Evolutionary conservation across 192 early-diverging fungal species (phyloP), one percentile per base, ranked within the genome.

Genomic region (Entomortierella parvispora): DNA sequence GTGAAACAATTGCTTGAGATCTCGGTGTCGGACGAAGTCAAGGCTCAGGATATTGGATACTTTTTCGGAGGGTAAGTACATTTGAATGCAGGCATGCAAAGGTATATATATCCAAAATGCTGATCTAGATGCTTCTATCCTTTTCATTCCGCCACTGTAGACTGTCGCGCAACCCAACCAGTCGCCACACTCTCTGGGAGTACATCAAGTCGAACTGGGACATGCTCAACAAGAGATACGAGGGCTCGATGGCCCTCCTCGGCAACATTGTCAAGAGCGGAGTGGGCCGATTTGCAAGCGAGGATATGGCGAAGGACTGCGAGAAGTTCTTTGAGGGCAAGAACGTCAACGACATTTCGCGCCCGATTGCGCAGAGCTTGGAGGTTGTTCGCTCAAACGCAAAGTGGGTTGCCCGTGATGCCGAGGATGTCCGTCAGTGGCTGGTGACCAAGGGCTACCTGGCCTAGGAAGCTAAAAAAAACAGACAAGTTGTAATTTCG

Each of bases 291-390:
- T 88, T 85, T 37, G 58, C 80, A 17, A 68, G 66, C 34, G 58
- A 89, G n/a, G 88, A 86, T 4, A 85, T 83, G 42, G 86, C 90
- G 65, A 81, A 80, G 60, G 90, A 92, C 66, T 80, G 89, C 51
- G 90, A 88, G 50, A 47, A 69, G 18, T 89, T 89, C 61, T 90
- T 94, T 48, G 80, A 83, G 57, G 85, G 85, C 55, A 86, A 90
- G 69, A 87, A 89, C 37, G 84, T 85, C 26, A 70, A 84, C 51
- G 89, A 89, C 42, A 90, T 90, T 63, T 81, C 80, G 15, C 84
- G 90, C 46, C 85, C 91, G 17, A 70, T 94, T 48, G 86, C 88
- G 48, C 93, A 94, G 85, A 86, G 86, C 31, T 69, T 94, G 44
- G 93, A 94, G 71, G 84, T 82, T 51, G 85, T 89, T 62, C 81